A percentile compares a stretch with the other conserved stretches of the same genome.
phyloP scores from a whole-genome alignment of 768 basidiomycete species.

The Nidula microcarpa region DNA sequence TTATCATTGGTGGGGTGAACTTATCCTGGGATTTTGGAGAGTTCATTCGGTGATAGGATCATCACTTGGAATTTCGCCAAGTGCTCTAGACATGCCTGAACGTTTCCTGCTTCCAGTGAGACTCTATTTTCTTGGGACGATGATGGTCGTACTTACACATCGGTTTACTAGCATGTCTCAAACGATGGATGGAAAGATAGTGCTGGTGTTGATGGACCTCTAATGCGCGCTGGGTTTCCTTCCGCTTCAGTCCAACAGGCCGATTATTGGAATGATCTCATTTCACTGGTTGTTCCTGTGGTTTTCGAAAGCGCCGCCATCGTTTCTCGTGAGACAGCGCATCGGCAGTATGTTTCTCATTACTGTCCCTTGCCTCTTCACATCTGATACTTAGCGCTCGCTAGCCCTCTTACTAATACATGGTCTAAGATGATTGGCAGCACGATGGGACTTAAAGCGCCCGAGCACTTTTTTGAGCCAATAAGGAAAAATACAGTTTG shows the following conservation, averaged over 20 bases:
- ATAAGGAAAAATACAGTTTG: constrained; percentile 22
- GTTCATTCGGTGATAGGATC: constrained; percentile 15
- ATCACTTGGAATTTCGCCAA: background rate
- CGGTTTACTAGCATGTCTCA: too few relatives aligned
- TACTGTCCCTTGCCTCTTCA: too few relatives aligned
- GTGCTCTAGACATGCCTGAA: constrained; percentile 8
- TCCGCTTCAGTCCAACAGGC: constrained; percentile 51
- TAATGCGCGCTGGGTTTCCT: constrained; percentile 67
- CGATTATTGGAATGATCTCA: constrained; percentile 63
- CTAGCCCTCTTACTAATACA: constrained; percentile 18
- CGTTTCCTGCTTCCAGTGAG: constrained; percentile 28
- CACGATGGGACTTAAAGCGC: constrained; percentile 22
- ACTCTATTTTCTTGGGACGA: background rate
- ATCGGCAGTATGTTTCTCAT: constrained; percentile 29
- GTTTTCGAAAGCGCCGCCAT: constrained; percentile 61
- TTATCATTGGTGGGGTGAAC: constrained; percentile 33
- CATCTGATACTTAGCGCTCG: background rate
- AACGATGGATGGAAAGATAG: constrained; percentile 51
- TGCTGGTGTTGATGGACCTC: constrained; percentile 57
- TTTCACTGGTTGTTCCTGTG: constrained; percentile 39
- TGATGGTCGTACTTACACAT: background rate
- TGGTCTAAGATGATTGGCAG: constrained; percentile 36
- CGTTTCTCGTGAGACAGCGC: constrained; percentile 61
- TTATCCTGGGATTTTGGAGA: constrained; percentile 30
- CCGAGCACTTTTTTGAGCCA: constrained; percentile 29